Conservation (phyloP, 768 basidiomycete genomes). For the Filobasidium floriforme region DNA sequence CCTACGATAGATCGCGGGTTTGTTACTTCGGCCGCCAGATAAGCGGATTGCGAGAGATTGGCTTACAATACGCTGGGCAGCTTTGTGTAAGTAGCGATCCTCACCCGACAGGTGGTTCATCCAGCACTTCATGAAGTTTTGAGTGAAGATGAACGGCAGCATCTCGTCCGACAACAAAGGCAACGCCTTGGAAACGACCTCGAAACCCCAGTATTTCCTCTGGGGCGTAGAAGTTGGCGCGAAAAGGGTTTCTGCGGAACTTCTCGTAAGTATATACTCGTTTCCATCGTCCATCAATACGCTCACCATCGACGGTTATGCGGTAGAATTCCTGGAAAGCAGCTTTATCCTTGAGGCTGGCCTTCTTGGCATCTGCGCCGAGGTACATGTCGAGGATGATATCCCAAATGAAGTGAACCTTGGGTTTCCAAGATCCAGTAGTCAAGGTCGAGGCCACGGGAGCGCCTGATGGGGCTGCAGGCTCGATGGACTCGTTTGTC, state of each 20-base stretch:
- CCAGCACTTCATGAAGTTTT: conserved; percentile 93
- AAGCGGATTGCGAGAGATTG: not conserved
- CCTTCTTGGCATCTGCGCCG: conserved; percentile 47
- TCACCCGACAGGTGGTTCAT: conserved; percentile 85
- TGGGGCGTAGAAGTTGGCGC: conserved; percentile 72
- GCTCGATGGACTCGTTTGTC: conserved; percentile 54
- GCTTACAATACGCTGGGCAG: conserved; percentile 71
- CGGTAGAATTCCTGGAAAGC: conserved; percentile 87
- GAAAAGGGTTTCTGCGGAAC: conserved; percentile 68
- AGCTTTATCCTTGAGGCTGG: conserved; percentile 47
- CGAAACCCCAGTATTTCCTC: conserved; percentile 94
- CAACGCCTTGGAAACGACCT: conserved; percentile 73
- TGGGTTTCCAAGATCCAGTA: conserved; percentile 67
- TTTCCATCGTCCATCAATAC: not conserved
- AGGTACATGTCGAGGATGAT: conserved; percentile 70
- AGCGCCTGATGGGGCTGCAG: conserved; percentile 49
- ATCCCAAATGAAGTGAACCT: conserved; percentile 87
- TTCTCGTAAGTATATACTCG: not conserved
- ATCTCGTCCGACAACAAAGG: conserved; percentile 58
- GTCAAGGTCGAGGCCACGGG: conserved; percentile 44
- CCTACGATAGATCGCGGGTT: conserved; percentile 48
- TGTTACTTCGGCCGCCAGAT: no score
- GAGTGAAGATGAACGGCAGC: conserved; percentile 81
- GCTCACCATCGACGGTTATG: conserved; percentile 78
- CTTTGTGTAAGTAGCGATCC: conserved; percentile 83